Conservation (phyloP, 257 asterid genomes). For the Gardenia jasminoides region DNA sequence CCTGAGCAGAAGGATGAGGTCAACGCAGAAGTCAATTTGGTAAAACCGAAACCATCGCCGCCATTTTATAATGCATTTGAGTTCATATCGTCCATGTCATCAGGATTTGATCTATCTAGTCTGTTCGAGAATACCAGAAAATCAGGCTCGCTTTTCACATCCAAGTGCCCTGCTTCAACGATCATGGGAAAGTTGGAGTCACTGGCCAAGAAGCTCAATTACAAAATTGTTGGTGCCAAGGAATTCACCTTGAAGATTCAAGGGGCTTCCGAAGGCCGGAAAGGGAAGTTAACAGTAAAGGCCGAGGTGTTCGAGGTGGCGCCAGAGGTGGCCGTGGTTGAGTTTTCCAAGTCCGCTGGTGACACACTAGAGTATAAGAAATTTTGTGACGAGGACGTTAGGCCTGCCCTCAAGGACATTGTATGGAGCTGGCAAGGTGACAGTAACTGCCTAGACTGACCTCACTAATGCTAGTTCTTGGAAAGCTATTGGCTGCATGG, state of each 20-base stretch:
- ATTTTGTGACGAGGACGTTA: slow-evolving; percentile 64
- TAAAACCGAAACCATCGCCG: slow-evolving; percentile 50
- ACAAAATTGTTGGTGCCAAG: slow-evolving; percentile 37
- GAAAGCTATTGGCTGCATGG: not conserved
- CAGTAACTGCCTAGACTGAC: slow-evolving; percentile 11
- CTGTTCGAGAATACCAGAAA: slow-evolving; percentile 46
- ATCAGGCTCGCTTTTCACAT: slow-evolving; percentile 65
- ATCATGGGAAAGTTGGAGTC: slow-evolving; percentile 56
- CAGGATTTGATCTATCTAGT: slow-evolving; percentile 71
- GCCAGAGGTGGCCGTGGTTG: slow-evolving; percentile 80
- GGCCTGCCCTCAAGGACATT: slow-evolving; percentile 83
- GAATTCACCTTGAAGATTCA: slow-evolving; percentile 66
- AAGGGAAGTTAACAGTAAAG: slow-evolving; percentile 57
- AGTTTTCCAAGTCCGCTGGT: slow-evolving; percentile 67
- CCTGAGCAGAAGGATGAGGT: slow-evolving; percentile 14
- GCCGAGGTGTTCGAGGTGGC: slow-evolving; percentile 84
- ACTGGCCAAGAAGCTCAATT: slow-evolving; percentile 57
- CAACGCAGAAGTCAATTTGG: slow-evolving; percentile 22
- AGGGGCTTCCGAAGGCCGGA: slow-evolving; percentile 64
- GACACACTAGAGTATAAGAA: slow-evolving; percentile 79
- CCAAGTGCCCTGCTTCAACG: slow-evolving; percentile 48
- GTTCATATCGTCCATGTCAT: slow-evolving; percentile 80
- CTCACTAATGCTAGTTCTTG: not conserved
- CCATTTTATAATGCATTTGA: slow-evolving; percentile 77
- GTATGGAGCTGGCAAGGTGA: slow-evolving; percentile 99